These are phyloP conservation scores for Friedmanniomyces endolithicus DNA, from an alignment of 495 filamentous ascomycete species.

Conservation along the genomic window DNA sequence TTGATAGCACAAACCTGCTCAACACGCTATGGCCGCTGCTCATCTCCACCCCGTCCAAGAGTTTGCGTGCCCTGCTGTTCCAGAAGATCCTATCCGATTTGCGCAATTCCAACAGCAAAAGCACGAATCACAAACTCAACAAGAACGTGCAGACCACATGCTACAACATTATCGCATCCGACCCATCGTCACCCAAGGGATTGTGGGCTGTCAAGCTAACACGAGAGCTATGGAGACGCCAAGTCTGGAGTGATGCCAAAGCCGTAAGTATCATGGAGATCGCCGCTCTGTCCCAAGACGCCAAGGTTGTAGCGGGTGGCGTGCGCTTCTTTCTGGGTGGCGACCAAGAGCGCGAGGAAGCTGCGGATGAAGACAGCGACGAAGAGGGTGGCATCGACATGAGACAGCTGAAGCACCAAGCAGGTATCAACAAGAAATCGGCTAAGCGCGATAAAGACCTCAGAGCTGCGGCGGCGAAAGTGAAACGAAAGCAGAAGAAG, in stretches of 20 bases:
- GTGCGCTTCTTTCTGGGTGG: slow-evolving; percentile 92
- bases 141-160: slow-evolving; percentile 82
- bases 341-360: slow-evolving; percentile 85
- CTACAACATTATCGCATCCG: slow-evolving; percentile 77
- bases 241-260: slow-evolving; percentile 79
- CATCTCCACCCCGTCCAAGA: slow-evolving; percentile 73
- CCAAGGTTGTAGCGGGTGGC: slow-evolving; percentile 77
- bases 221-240: slow-evolving; percentile 74
- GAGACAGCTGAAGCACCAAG: slow-evolving; percentile 67
- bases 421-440: slow-evolving; percentile 87
- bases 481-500: slow-evolving; percentile 72
- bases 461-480: slow-evolving; percentile 62
- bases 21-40: slow-evolving; percentile 89
- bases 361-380: slow-evolving; percentile 80
- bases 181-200: slow-evolving; percentile 70
- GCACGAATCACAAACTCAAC: slow-evolving; percentile 83
- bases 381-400: slow-evolving; percentile 69
- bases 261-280: slow-evolving; percentile 93
- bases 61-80: slow-evolving; percentile 69
- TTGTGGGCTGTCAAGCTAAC: slow-evolving; percentile 91
- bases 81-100: slow-evolving; percentile 86
- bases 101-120: slow-evolving; percentile 67
- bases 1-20: slow-evolving; percentile 70
- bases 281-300: slow-evolving; percentile 66
- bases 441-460: slow-evolving; percentile 70